Evolutionary conservation across 2,329 filamentous ascomycete genomes (phyloP).

Genomic region (Fusarium odoratissimum): DNA sequence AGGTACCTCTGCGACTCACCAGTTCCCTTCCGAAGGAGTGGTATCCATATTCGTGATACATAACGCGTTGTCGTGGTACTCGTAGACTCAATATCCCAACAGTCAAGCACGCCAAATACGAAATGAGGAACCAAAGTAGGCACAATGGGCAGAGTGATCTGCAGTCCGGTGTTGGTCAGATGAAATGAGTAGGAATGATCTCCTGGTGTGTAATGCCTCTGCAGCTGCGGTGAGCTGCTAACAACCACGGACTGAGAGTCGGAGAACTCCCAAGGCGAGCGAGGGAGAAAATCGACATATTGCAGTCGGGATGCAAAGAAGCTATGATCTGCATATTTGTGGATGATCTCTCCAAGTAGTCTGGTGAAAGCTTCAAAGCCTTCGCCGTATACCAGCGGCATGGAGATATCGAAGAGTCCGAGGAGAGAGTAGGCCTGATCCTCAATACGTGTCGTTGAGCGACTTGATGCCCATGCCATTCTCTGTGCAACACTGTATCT

Average conservation of each 20-base stretch:
- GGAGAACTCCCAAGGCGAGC: background rate
- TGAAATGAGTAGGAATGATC: background rate
- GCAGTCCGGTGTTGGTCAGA: background rate
- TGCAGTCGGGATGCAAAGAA: background rate
- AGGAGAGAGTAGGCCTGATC: background rate
- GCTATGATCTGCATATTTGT: background rate
- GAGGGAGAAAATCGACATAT: background rate
- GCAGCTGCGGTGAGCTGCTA: accelerated
- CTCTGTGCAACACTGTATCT: background rate
- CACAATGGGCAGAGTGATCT: background rate
- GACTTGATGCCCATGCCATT: accelerated
- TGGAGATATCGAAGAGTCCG: background rate
- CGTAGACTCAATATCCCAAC: background rate
- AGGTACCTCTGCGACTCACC: background rate
- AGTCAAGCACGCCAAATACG: background rate
- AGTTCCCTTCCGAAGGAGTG: background rate
- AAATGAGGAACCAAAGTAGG: background rate
- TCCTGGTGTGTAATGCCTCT: background rate
- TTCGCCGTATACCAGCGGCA: accelerated
- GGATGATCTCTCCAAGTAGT: accelerated
- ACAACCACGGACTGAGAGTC: background rate
- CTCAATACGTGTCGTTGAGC: accelerated
- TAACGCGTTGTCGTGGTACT: background rate
- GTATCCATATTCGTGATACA: background rate
- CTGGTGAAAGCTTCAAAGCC: accelerated